These are phyloP conservation scores for Malbranchea zuffiana DNA, from an alignment of 2,329 filamentous ascomycete genomes.

Conservation along the genomic window DNA sequence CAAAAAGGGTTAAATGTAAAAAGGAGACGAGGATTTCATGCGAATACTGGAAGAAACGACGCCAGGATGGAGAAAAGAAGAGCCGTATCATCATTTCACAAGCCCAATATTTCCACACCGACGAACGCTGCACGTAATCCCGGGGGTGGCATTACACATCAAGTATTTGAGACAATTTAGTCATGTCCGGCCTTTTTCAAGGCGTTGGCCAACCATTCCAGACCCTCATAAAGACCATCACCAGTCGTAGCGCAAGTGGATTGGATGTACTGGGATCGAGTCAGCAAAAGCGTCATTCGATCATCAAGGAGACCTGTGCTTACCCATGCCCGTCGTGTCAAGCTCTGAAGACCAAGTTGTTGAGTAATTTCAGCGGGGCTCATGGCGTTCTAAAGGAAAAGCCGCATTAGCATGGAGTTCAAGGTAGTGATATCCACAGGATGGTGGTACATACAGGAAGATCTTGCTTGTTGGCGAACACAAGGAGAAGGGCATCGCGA, in stretches of 20 bases:
- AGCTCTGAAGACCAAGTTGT: slow-evolving; percentile 97
- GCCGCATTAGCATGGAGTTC: slow-evolving; percentile 10
- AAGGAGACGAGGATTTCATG: slow-evolving; percentile 5
- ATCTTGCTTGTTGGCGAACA: slow-evolving; percentile 99
- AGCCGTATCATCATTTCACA: slow-evolving; percentile 11
- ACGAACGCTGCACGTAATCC: slow-evolving; percentile 14
- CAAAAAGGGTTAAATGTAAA: slow-evolving; percentile 6
- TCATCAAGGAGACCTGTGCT: slow-evolving; percentile 33
- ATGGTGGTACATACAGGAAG: slow-evolving; percentile 59
- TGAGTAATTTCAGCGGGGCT: slow-evolving; percentile 99
- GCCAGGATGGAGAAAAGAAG: slow-evolving; percentile 10
- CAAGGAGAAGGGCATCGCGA: slow-evolving; percentile 87
- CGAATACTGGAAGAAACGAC: slow-evolving; percentile 11
- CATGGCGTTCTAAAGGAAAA: slow-evolving; percentile 73
- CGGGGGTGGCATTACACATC: slow-evolving; percentile 13
- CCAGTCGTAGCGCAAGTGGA: slow-evolving; percentile 97
- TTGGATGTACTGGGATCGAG: slow-evolving; percentile 73
- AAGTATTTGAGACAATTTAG: slow-evolving; percentile 25
- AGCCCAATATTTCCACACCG: slow-evolving; percentile 13
- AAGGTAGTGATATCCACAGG: slow-evolving; percentile 4
- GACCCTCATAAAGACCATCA: slow-evolving; percentile 98
- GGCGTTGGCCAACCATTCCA: slow-evolving; percentile 80
- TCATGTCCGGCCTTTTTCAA: slow-evolving; percentile 57
- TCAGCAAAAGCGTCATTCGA: slow-evolving; percentile 8
- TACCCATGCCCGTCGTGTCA: slow-evolving; percentile 99